Base-by-base conservation (phyloP, 2,329 filamentous ascomycete genomes). In the Fusarium pseudocircinatum region DNA sequence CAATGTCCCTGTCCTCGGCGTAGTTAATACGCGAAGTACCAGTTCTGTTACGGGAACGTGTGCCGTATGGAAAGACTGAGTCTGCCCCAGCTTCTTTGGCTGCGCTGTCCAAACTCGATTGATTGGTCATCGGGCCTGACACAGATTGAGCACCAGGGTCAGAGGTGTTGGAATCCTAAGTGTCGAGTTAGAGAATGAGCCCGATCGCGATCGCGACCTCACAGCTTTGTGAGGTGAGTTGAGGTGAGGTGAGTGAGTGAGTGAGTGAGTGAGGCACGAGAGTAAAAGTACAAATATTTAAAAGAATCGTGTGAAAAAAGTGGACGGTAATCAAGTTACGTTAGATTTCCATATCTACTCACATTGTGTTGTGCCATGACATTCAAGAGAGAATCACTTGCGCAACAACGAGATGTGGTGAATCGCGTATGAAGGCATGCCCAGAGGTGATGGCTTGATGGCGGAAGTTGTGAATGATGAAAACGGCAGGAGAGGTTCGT, bases 1-100 rank as follows among this genome's bases (percentile, higher is more conserved):
- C 96, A 76, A 95, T 87, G 82, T 98, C 96, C 83, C 90, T 93
- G 83, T 96, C 94, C 84, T 99, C 96, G 57, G 96, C 96, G 83
- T 99, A 99, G 83, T 99, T 99, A 75, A 93, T 91, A 76, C 96
- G 93, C 77, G 93, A 88, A 75, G 89, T 90, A 78, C 93, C 93
- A 65, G 90, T 92, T 79, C 95, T 92, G 83, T 97, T 97, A 81
- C 96, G 93, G 77, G 95, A 98, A 78, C 95, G 93, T 81, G 96
- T 99, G 79, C 96, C 96, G 83, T 99, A 98, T 53, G 91, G 91
- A 76, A 90, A 91, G 57, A 92, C 85, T 65, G 80, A 85, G 74
- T 88, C 87, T 75, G 84, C 80, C 73, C 84, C 83, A 73, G 80
- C 81, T 68, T 90, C 88, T 79, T 87, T 89, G 65, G 83, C 79